Percentiles rank a stretch among this genome's conserved stretches.
Conservation (phyloP, 805 yeast species). For the Saccharomyces kudriavzevii region DNA sequence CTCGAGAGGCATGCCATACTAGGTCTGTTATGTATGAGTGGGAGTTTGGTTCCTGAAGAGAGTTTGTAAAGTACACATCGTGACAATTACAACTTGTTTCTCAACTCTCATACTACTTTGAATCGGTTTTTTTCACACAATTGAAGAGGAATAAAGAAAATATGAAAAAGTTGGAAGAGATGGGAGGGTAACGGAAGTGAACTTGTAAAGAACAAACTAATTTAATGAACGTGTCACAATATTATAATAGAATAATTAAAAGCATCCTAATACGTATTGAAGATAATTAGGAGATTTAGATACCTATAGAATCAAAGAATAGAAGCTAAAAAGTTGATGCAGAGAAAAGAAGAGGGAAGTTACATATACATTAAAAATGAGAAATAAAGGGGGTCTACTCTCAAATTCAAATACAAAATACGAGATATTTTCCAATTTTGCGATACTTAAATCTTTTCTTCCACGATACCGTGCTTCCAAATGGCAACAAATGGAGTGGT, state of each 20-base stretch:
- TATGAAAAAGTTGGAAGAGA: neutral
- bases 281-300: neutral
- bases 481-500: slow-evolving; percentile 92
- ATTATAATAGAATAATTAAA: neutral
- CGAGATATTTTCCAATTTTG: slow-evolving; percentile 1
- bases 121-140: neutral
- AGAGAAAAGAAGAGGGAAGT: neutral
- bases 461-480: slow-evolving; percentile 97
- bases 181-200: neutral
- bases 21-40: neutral
- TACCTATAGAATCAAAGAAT: neutral
- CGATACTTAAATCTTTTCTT: slow-evolving; percentile 70
- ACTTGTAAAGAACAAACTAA: neutral
- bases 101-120: neutral
- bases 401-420: slow-evolving; percentile 2
- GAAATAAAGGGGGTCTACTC: neutral
- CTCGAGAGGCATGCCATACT: slow-evolving; percentile 14
- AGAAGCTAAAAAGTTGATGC: neutral
- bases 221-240: neutral
- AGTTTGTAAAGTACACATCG: neutral
- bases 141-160: neutral
- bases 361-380: neutral
- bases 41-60: neutral
- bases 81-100: neutral
- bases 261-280: neutral